Percentiles rank a stretch among this genome's conserved stretches.
Evolutionary conservation across 2,329 filamentous ascomycete genomes (phyloP).

Genomic region (Colletotrichum aenigma): DNA sequence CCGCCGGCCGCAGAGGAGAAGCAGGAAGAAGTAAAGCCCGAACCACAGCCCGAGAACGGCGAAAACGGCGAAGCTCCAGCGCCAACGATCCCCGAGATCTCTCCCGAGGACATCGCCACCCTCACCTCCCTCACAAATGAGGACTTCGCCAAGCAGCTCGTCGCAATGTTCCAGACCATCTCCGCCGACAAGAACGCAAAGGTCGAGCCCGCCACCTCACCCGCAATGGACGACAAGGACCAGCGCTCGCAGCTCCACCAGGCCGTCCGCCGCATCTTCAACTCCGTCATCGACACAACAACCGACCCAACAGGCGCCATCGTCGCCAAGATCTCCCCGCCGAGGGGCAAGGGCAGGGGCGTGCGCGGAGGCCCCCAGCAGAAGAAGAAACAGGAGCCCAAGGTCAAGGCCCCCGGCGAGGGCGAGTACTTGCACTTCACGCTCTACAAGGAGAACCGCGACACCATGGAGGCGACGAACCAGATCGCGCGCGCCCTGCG

Average conservation of each 20-base stretch:
- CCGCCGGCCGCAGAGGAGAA: conserved; percentile 17
- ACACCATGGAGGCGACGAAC: conserved; percentile 89
- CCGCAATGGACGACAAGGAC: conserved; percentile 46
- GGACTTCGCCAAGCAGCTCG: conserved; percentile 42
- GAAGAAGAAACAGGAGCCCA: conserved; percentile 20
- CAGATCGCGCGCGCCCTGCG: conserved; percentile 77
- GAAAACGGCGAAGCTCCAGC: conserved; percentile 28
- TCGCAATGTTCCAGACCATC: conserved; percentile 42
- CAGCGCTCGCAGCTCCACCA: conserved; percentile 55
- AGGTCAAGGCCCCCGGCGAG: conserved; percentile 30
- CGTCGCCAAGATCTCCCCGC: conserved; percentile 68
- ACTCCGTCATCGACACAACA: conserved; percentile 75
- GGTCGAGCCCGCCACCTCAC: conserved; percentile 39
- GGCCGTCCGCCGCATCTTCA: conserved; percentile 79
- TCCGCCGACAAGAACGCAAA: conserved; percentile 34
- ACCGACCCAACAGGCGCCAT: conserved; percentile 65
- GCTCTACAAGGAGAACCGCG: conserved; percentile 95
- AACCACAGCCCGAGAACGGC: conserved; percentile 13
- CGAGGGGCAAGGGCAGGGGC: conserved; percentile 28
- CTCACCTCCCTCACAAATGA: conserved; percentile 44
- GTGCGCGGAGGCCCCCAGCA: conserved; percentile 26
- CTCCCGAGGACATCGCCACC: conserved; percentile 34
- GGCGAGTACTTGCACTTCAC: conserved; percentile 90
- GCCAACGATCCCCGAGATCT: conserved; percentile 26
- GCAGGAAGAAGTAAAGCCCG: conserved; percentile 17